Evolutionary conservation across 2,329 filamentous ascomycete species (phyloP).

Genomic region (Epichloe bromicola): DNA sequence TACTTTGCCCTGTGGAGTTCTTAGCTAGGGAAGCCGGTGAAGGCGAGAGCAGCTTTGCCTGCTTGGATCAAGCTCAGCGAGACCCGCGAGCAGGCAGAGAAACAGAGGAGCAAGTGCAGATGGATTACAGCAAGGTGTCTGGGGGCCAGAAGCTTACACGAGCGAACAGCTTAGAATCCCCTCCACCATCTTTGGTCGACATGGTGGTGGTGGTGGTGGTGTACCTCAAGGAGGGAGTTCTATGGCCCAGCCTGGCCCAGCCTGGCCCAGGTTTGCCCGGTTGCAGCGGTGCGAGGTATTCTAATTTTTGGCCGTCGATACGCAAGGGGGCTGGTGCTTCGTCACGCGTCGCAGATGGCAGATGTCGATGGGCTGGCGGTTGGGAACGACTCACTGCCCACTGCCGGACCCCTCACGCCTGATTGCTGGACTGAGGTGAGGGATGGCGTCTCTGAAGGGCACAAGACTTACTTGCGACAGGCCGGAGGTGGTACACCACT

Average conservation of each 20-base stretch:
- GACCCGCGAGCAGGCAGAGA: background rate
- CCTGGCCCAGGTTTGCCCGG: background rate
- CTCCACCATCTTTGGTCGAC: slow-evolving; percentile 49
- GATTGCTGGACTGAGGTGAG: background rate
- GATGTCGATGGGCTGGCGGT: background rate
- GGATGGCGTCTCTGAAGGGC: background rate
- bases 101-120: slow-evolving; percentile 4
- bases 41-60: background rate
- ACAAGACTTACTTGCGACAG: background rate
- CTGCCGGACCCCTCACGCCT: background rate
- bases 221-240: background rate
- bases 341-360: slow-evolving; percentile 8
- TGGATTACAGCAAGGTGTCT: background rate
- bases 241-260: slow-evolving; percentile 1
- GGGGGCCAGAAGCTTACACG: slow-evolving; percentile 49
- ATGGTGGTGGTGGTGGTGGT: slow-evolving; percentile 24
- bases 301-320: background rate
- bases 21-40: slow-evolving; percentile 24
- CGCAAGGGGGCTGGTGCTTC: background rate
- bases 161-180: slow-evolving; percentile 98
- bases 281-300: background rate
- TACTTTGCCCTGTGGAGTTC: slow-evolving; percentile 81
- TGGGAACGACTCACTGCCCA: background rate
- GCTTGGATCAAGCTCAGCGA: background rate
- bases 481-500: background rate